Base-by-base conservation (phyloP, 441 rosid genomes). In the Biscutella auriculata region DNA sequence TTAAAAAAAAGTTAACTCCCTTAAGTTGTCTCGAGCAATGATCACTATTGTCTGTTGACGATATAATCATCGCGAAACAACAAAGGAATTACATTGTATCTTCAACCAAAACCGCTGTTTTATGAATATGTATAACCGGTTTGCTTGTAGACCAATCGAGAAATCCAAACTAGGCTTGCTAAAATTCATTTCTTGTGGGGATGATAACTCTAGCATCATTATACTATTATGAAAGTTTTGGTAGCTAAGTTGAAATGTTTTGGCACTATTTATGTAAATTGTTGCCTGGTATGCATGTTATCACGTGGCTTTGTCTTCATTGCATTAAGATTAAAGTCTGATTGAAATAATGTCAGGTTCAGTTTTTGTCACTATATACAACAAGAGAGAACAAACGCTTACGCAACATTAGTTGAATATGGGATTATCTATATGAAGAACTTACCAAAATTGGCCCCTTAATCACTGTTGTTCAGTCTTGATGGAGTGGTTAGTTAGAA, bases 401-500 rank as follows among this genome's bases (percentile, higher is more conserved):
- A 61, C 50, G 10, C 26, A 49, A 36, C 43, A 30, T 48, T 34
- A 39, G 42, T 3, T 23, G 10, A 60, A 48, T 36, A 29, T 28
- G 30, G 30, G 9, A 16, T 42, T 11, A 0, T 16, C 17, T 63
- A 17, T 6, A 44, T 33, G 26, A 29, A 44, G 16, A 25, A 10
- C 45, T 62, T 53, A 53, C 32, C 69, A 74, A 79, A 79, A 79
- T 37, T 74, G 66, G 46, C 71, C 60, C 41, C 59, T 66, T 73
- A 40, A 11, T 53, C 55, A 50, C 7, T 30, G 55, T 71, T 69
- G 69, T 66, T 77, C 77, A 8, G 56, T 54, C 78, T 79, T 81
- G 70, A 76, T 67, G 68, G 74, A 81, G 68, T 75, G 77, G 52
- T 67, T 49, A 10, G 72, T 50, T 56, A 79, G 72, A 50, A 81